phyloP scores from a whole-genome alignment of 345 rosid genomes.

The Mercurialis annua region DNA sequence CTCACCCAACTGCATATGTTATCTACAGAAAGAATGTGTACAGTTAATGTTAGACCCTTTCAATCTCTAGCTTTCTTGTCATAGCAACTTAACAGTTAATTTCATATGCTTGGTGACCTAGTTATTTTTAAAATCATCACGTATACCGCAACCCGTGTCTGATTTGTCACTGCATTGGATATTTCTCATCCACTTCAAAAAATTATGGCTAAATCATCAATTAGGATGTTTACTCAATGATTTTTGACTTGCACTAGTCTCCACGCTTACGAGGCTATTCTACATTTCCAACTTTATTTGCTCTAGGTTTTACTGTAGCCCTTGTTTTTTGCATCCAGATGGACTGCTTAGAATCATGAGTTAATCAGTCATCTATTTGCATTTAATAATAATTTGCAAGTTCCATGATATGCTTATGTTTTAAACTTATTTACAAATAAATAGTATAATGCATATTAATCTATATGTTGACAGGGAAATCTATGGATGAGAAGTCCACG shows the following conservation, averaged over 20 bases:
- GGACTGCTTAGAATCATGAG: background rate
- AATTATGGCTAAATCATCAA: background rate
- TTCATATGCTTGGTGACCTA: background rate
- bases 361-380: background rate
- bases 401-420: background rate
- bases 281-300: background rate
- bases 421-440: background rate
- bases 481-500: conserved; percentile 61
- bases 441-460: conserved; percentile 1
- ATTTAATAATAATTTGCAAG: background rate
- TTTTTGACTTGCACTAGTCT: background rate
- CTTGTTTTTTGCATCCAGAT: background rate
- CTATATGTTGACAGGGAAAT: conserved; percentile 40
- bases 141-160: background rate
- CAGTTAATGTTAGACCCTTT: background rate
- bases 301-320: background rate
- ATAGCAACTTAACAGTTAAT: background rate
- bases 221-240: background rate
- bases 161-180: background rate
- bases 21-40: background rate
- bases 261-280: background rate
- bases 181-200: background rate
- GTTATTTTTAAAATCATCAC: background rate
- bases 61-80: background rate
- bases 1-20: background rate